These are phyloP conservation scores for Serendipita sp. DNA, from an alignment of 768 basidiomycete genomes.

Conservation along the genomic window DNA sequence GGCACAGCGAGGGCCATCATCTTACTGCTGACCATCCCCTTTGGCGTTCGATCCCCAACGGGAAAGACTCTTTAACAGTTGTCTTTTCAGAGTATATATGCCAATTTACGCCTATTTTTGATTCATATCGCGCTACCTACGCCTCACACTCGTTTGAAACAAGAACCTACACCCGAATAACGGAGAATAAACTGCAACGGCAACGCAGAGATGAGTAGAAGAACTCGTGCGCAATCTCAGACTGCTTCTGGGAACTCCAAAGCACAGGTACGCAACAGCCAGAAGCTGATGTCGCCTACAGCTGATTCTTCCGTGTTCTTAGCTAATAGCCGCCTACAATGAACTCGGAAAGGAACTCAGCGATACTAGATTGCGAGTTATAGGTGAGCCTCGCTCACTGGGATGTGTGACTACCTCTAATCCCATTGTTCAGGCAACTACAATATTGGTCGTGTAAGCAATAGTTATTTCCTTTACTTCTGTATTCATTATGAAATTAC, in stretches of 20 bases:
- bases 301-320: conserved; percentile 19
- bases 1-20: background rate
- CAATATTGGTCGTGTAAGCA: conserved; percentile 2
- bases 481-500: background rate
- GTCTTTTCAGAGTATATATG: background rate
- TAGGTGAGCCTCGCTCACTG: conserved; percentile 54
- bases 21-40: too few relatives aligned
- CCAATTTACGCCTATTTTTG: background rate
- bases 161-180: background rate
- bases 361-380: conserved; percentile 75
- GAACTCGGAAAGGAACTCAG: conserved; percentile 91
- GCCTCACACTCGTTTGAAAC: background rate
- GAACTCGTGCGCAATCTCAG: background rate
- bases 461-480: conserved; percentile 13
- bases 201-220: background rate
- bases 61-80: background rate
- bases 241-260: conserved; percentile 1
- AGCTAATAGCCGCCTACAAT: conserved; percentile 90
- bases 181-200: background rate
- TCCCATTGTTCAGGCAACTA: background rate
- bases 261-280: background rate
- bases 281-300: background rate
- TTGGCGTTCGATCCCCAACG: background rate
- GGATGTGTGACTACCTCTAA: background rate
- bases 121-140: background rate